Evolutionary conservation across 2,329 filamentous ascomycete genomes (phyloP).

Genomic region (Paraphaeosphaeria sporulosa): DNA sequence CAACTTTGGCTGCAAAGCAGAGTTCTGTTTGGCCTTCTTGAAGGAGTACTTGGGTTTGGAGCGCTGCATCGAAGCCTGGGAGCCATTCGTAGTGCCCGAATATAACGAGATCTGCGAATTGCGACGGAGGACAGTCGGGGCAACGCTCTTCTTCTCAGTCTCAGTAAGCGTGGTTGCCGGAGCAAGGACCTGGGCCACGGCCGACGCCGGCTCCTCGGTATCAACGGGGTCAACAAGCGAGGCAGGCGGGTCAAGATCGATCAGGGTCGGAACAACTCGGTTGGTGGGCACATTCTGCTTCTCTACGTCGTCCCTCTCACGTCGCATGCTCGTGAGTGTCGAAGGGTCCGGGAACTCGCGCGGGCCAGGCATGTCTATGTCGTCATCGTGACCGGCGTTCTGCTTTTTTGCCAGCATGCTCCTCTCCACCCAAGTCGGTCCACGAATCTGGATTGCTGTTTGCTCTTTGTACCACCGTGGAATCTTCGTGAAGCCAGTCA

Average conservation of each 20-base stretch:
- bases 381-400: slow-evolving; percentile 6
- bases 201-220: not conserved
- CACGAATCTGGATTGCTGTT: slow-evolving; percentile 30
- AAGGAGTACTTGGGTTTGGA: not conserved
- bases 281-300: not conserved
- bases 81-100: slow-evolving; percentile 15
- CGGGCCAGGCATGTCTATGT: slow-evolving; percentile 1
- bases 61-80: not conserved
- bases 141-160: not conserved
- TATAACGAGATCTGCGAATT: slow-evolving; percentile 21
- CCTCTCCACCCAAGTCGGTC: slow-evolving; percentile 36
- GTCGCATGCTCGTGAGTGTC: not conserved
- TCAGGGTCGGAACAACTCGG: not conserved
- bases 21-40: slow-evolving; percentile 4
- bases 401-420: slow-evolving; percentile 17
- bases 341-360: slow-evolving; percentile 21
- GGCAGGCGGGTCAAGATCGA: not conserved
- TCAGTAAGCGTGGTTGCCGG: not conserved
- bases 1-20: slow-evolving; percentile 10
- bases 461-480: slow-evolving; percentile 66
- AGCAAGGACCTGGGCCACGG: not conserved
- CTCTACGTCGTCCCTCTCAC: not conserved
- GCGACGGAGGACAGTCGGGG: slow-evolving; percentile 10
- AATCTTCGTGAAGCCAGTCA: slow-evolving; percentile 67
- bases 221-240: not conserved